Conservation (phyloP, 352 stramenopile species). For the Phytophthora cryptogea region DNA sequence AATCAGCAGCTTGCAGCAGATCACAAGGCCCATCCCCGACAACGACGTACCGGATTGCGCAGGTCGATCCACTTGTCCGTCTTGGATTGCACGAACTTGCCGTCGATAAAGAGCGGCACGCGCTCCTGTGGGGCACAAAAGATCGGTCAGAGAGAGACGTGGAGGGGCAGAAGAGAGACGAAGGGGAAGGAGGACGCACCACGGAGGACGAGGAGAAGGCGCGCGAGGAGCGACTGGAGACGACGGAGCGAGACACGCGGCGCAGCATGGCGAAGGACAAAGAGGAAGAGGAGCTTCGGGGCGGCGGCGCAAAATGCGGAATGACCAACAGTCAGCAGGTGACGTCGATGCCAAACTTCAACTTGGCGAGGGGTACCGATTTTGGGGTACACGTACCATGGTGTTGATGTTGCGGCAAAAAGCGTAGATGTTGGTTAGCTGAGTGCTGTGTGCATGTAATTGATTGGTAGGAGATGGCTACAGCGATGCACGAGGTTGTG, state of each 20-base stretch:
- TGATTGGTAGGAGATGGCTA: too few species aligned
- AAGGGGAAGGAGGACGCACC: constrained; percentile 16
- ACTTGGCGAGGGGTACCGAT: neutral
- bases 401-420: constrained; percentile 4
- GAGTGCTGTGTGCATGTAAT: too few species aligned
- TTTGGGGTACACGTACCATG: constrained; percentile 1
- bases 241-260: constrained; percentile 27
- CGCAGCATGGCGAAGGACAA: constrained; percentile 26
- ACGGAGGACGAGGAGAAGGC: constrained; percentile 53
- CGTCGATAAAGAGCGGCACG: constrained; percentile 91
- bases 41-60: constrained; percentile 72
- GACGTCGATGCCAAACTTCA: constrained; percentile 31
- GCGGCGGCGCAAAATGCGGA: constrained; percentile 24
- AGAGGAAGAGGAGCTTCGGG: neutral
- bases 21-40: constrained; percentile 3
- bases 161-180: neutral
- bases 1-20: constrained; percentile 15
- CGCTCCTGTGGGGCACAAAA: constrained; percentile 43
- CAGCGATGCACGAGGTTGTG: too few species aligned
- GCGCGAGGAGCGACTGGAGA: constrained; percentile 29
- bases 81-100: constrained; percentile 92
- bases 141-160: neutral
- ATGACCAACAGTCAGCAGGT: constrained; percentile 5
- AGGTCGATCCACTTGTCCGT: constrained; percentile 93
- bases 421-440: too few species aligned